These are phyloP conservation scores for Inga oerstediana DNA, from an alignment of 306 rosid species.

Conservation along the genomic window DNA sequence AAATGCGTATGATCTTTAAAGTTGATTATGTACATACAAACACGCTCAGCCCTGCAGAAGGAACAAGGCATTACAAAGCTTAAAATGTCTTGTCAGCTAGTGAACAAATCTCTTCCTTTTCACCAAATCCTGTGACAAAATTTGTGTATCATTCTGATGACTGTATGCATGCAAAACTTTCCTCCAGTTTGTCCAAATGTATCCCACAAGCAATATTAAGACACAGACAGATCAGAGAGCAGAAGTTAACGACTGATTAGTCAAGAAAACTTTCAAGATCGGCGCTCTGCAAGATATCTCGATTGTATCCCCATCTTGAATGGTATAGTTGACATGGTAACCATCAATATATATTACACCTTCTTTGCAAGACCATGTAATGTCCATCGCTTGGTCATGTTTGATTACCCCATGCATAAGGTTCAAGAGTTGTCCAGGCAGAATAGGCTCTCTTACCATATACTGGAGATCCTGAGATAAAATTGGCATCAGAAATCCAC, in stretches of 20 bases:
- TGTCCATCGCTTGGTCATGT: conserved; percentile 50
- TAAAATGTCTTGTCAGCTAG: conserved; percentile 7
- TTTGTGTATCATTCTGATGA: background rate
- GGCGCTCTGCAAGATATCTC: conserved; percentile 78
- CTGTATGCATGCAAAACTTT: conserved; percentile 21
- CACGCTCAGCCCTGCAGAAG: background rate
- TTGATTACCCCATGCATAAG: conserved; percentile 63
- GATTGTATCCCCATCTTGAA: conserved; percentile 64
- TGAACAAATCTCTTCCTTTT: conserved; percentile 18
- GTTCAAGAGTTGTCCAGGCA: conserved; percentile 45
- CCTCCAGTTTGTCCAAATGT: conserved; percentile 10
- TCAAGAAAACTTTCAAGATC: conserved; percentile 69
- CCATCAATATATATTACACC: conserved; percentile 79
- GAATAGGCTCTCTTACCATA: conserved; percentile 90
- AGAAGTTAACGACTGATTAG: conserved; percentile 41
- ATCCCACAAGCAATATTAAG: conserved; percentile 5
- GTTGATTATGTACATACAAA: background rate
- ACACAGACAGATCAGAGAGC: background rate
- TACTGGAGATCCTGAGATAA: conserved; percentile 79
- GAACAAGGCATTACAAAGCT: conserved; percentile 18
- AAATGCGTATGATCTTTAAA: conserved; percentile 2
- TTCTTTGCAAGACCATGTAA: conserved; percentile 60
- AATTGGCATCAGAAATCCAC: conserved; percentile 77
- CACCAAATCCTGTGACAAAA: conserved; percentile 27
- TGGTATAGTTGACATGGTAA: conserved; percentile 56